These are phyloP conservation scores for Starmerella asiatica DNA, from an alignment of 805 yeast genomes.

Conservation along the genomic window DNA sequence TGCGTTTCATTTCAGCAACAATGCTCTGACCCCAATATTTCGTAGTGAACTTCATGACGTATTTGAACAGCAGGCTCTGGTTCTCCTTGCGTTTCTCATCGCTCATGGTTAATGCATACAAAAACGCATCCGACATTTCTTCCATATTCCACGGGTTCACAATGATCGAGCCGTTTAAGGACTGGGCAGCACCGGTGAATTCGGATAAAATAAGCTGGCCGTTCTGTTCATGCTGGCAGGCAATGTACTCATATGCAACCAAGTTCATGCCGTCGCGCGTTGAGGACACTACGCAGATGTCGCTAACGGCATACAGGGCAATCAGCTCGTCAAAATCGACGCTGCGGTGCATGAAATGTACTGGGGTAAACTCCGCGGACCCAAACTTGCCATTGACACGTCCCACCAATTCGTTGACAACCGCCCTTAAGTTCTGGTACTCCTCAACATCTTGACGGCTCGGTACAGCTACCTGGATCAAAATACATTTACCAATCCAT, in stretches of 20 bases:
- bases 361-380: slow-evolving; percentile 93
- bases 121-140: slow-evolving; percentile 72
- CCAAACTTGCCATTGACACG: slow-evolving; percentile 94
- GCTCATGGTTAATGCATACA: slow-evolving; percentile 75
- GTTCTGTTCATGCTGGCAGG: slow-evolving; percentile 75
- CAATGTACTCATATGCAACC: slow-evolving; percentile 91
- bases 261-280: slow-evolving; percentile 98
- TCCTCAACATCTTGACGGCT: slow-evolving; percentile 97
- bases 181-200: slow-evolving; percentile 99
- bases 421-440: slow-evolving; percentile 82
- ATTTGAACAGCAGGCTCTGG: slow-evolving; percentile 70
- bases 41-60: slow-evolving; percentile 86
- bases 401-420: slow-evolving; percentile 92
- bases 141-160: slow-evolving; percentile 99
- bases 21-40: slow-evolving; percentile 96
- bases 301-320: slow-evolving; percentile 71
- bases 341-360: slow-evolving; percentile 88
- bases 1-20: slow-evolving; percentile 56
- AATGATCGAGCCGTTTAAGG: slow-evolving; percentile 80
- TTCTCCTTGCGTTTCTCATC: slow-evolving; percentile 66
- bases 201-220: slow-evolving; percentile 85
- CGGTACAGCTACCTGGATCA: slow-evolving; percentile 95
- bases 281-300: slow-evolving; percentile 82
- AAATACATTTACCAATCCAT: slow-evolving; percentile 93
- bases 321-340: slow-evolving; percentile 85